Conservation (phyloP, 2,329 filamentous ascomycete species). For the Trichoderma koningiopsis region DNA sequence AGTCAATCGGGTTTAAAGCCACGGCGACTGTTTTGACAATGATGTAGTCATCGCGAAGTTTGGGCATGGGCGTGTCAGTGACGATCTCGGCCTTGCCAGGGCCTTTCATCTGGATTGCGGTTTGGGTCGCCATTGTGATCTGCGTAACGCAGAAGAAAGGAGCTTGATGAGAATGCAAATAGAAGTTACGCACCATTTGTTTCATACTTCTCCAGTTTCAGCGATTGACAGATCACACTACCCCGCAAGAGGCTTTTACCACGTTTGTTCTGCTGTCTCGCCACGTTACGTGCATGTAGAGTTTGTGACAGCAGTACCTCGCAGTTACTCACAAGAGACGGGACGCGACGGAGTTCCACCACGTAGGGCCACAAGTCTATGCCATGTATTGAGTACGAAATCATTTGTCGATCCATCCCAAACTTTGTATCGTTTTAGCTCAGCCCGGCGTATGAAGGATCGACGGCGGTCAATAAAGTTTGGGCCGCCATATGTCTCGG, state of each 20-base stretch:
- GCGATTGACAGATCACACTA: neutral
- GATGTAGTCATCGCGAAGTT: conserved; percentile 32
- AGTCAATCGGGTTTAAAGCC: conserved; percentile 42
- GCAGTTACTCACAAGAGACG: neutral
- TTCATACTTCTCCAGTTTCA: neutral
- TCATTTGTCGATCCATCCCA: neutral
- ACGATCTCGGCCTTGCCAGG: conserved; percentile 24
- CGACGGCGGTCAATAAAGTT: conserved; percentile 13
- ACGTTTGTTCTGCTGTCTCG: neutral
- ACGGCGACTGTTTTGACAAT: conserved; percentile 40
- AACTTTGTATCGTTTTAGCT: neutral
- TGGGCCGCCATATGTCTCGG: neutral
- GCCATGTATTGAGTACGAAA: neutral
- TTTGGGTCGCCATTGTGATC: conserved; percentile 20
- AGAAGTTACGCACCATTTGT: neutral
- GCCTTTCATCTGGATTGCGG: conserved; percentile 22
- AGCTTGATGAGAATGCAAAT: too few relatives aligned
- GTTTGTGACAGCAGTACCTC: neutral
- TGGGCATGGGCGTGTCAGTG: conserved; percentile 22
- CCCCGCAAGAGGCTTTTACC: conserved; percentile 8
- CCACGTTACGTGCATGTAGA: neutral
- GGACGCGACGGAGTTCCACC: neutral
- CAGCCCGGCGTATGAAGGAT: neutral
- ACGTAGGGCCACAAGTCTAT: neutral
- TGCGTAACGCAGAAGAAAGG: neutral